These are phyloP conservation scores for Trypanosoma platydactyli DNA, from an alignment of 208 protist species.

Conservation along the genomic window DNA sequence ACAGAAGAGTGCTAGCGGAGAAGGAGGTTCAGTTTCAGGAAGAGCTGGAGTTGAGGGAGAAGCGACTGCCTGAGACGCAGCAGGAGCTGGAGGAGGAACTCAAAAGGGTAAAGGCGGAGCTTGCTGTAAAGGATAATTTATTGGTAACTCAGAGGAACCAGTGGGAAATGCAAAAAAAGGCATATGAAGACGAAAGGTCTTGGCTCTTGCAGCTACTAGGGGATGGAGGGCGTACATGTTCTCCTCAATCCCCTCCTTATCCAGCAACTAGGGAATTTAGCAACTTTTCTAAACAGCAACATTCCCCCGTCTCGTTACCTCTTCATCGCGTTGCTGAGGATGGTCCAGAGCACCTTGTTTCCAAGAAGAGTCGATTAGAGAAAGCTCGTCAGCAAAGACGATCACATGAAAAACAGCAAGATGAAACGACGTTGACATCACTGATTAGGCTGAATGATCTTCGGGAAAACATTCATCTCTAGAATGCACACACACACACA, in stretches of 20 bases:
- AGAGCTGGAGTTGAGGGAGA: constrained; percentile 21
- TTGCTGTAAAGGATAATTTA: constrained; percentile 14
- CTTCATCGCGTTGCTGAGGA: constrained; percentile 1
- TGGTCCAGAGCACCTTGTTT: background rate
- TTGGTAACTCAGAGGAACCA: constrained; percentile 17
- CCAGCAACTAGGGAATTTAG: background rate
- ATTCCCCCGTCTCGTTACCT: background rate
- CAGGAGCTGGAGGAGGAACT: constrained; percentile 8
- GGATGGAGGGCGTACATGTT: background rate
- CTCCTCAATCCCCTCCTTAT: constrained; percentile 13
- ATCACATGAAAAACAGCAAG: constrained; percentile 5
- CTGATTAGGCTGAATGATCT: constrained; percentile 25
- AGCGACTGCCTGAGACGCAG: constrained; percentile 19
- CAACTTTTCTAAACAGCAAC: background rate
- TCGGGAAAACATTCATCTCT: constrained; percentile 20
- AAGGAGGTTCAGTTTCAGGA: constrained; percentile 16
- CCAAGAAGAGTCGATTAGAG: constrained; percentile 32
- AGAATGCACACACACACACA: background rate
- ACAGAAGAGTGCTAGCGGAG: constrained; percentile 13
- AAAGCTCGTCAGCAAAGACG: constrained; percentile 21
- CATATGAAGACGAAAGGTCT: constrained; percentile 14
- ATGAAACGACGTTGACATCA: constrained; percentile 14
- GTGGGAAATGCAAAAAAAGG: constrained; percentile 17
- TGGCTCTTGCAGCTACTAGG: background rate
- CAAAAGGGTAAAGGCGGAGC: background rate